phyloP scores from a whole-genome alignment of 2,329 filamentous ascomycete species.

The Mariannaea sp. region DNA sequence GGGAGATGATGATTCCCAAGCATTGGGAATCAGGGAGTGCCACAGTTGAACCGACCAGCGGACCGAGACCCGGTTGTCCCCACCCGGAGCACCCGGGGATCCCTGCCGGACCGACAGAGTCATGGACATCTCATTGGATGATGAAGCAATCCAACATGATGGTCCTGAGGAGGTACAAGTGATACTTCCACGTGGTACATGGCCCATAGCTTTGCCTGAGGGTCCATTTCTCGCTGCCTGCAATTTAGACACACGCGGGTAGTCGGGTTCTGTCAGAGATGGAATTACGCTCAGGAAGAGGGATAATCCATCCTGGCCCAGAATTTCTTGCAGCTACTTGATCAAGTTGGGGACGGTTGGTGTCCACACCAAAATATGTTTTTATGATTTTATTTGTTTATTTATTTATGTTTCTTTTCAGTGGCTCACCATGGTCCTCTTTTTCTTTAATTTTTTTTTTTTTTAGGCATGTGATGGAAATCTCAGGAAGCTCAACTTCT shows the following conservation, averaged over 20 bases:
- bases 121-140: conserved; percentile 8
- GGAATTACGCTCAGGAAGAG: not conserved
- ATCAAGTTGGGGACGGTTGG: too few species aligned
- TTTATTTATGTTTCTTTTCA: too few species aligned
- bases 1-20: conserved; percentile 1
- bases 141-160: not conserved
- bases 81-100: conserved; percentile 12
- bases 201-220: not conserved
- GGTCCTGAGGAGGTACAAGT: conserved; percentile 11
- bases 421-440: too few species aligned
- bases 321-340: not conserved
- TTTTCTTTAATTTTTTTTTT: too few species aligned
- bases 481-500: too few species aligned
- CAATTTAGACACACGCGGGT: not conserved
- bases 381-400: too few species aligned
- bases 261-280: not conserved
- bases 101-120: conserved; percentile 4
- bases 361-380: too few species aligned
- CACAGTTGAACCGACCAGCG: conserved; percentile 8
- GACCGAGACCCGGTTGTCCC: conserved; percentile 12
- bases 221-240: conserved; percentile 1
- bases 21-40: not conserved
- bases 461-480: too few species aligned
- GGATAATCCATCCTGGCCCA: too few species aligned
- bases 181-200: conserved; percentile 15